Base-by-base conservation (phyloP, 2,329 filamentous ascomycete genomes). In the Decorospora gaudefroyi region DNA sequence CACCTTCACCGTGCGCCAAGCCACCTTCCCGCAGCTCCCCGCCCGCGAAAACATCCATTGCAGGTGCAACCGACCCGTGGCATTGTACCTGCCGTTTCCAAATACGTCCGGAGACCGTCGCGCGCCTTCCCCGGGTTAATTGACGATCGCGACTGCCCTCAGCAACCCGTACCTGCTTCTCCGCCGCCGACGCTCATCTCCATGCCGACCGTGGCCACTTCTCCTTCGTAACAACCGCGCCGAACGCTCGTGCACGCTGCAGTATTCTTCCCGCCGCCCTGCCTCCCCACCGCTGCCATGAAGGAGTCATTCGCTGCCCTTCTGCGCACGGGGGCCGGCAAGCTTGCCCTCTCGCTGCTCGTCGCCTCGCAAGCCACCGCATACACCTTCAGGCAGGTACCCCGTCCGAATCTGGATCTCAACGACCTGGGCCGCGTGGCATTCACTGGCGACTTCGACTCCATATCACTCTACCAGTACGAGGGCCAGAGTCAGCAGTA, bases 401-500 rank as follows among this genome's bases (percentile, higher is more conserved):
- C 88, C 3, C 75, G 82, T 10, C 76, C 87, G 43, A 84, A 91
- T 62, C 81, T 99, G 65, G 87, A 95, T 66, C 79, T 96, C 46
- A 81, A 80, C 18, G 76, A 84, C 44, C 76, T 99, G 23, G 93
- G 93, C 45, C 83, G 87, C 59, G 85, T 96, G 56, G 90, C 88
- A 41, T 79, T 99, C 46, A 87, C 84, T 1, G 93, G 93, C 59
- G 86, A 96, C 72, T 99, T 96, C 68, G 84, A 88, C 62, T 89
- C 90, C 41, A 87, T 97, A 61, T 96, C 93, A 9, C 76, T 96
- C 26, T 97, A 93, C 74, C 78, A 91, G 65, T 97, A 85, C 62
- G 78, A 86, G 62, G 88, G 87, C 51, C 92, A 99, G 69, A 85
- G 78, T 46, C 83, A 92, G 69, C 76, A 78, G 49, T 73, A 79